Base-by-base conservation (phyloP, 2,329 filamentous ascomycete genomes). In the Paraphaeosphaeria minitans region DNA sequence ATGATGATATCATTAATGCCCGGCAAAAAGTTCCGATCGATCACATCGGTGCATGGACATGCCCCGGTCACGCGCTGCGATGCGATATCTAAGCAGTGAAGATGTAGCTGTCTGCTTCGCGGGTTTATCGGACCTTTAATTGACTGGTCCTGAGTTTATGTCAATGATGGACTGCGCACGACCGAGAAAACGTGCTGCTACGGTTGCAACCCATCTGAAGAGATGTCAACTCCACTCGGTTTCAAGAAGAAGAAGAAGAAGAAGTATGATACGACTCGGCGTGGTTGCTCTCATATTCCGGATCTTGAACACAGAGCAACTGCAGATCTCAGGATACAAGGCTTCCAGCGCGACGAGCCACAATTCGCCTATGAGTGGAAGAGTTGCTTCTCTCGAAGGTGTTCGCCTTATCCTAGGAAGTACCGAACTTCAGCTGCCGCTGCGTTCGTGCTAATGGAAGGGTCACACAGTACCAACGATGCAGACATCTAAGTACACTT, bases 381-480 rank as follows among this genome's bases (percentile, higher is more conserved):
- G 19, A 12, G 3, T 10, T 10, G 19, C 2, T 13, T 43, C 22
- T 8, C n/a, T 22, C 41, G 19, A 22, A 12, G 19, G 41, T 3
- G 3, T 43, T 13, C 41, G 31, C 14, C 24, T 31, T 47, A 31
- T 49, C 27, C 24, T 35, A 42, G 37, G 21, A 37, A 16, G 19
- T 29, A 27, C 35, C 7, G 47, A 35, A 45, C 51, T 46, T 35
- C 41, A 45, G 35, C 39, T 53, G 51, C 41, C 51, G 41, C 45
- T 6, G 31, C 51, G n/a, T 16, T 41, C 29, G 21, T 37, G 51
- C 51, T 53, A 45, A 53, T 35, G 41, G 45, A 31, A n/a, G 4
- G 22, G n/a, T 45, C 9, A n/a, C 37, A 53, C 50, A 53, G 27
- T n/a, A 35, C 41, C 51, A 45, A 45, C 27, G 9, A 45, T 14